Base-by-base conservation (phyloP, 169 alveolate genomes). In the Toxoplasma gondii region DNA sequence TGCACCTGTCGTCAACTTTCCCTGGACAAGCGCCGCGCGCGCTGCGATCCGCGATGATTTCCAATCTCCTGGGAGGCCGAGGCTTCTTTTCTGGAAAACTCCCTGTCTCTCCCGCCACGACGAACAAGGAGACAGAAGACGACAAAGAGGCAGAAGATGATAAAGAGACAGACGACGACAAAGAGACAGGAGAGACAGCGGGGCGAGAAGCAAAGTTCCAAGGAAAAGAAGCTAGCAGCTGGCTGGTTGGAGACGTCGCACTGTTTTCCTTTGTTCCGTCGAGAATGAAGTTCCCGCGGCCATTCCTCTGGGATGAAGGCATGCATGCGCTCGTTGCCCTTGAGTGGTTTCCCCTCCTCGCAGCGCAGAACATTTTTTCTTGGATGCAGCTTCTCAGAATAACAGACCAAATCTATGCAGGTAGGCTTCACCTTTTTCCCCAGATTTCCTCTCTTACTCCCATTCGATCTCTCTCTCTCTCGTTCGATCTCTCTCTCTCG, bases 281-380 rank as follows among this genome's bases (percentile, higher is more conserved):
- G 17, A 1, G 78, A 38, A n/a, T 38, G 91, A 36, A n/a, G 27
- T 84, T 84, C 74, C 91, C 91, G 2, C 34, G 91, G 1, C 91
- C 91, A 0, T 84, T 12, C n/a, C 91, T 84, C 29, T 84, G 91
- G 91, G 91, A 84, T n/a, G 91, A 84, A n/a, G 91, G 91, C 67
- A n/a, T 84, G 41, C 91, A 84, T 36, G 67, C 9, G 1, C 38
- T 84, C 49, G 91, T 84, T 24, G 54, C 43, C 91, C 22, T 29
- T 41, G 43, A 84, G 74, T 84, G 91, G 91, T 31, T n/a, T 19
- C 45, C 64, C 58, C 74, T 31, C 78, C 41, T 84, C 49, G 38
- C n/a, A 19, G 43, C 43, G 16, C 49, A 84, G 22, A n/a, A 31
- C 43, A 36, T 84, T 24, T 36, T 84, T 27, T 36, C 38, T 17